Evolutionary conservation across 768 basidiomycete genomes (phyloP).

Genomic region (Trametes cingulata): DNA sequence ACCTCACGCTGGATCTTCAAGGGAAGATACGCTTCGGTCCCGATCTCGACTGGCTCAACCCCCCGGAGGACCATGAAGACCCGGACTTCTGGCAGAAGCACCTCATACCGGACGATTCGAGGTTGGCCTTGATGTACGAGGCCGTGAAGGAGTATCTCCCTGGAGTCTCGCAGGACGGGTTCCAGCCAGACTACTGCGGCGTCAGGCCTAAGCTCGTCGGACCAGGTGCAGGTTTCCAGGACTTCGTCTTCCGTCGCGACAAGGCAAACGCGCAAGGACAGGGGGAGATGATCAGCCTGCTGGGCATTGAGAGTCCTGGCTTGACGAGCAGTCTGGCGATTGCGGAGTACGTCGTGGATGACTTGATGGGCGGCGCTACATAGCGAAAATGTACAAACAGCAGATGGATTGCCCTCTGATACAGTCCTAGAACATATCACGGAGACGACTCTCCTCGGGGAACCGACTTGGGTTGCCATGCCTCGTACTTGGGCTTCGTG

Average conservation of each 20-base stretch:
- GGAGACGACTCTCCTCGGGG: conserved; percentile 41
- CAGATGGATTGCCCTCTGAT: conserved; percentile 1
- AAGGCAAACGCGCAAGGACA: conserved; percentile 37
- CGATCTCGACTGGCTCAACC: conserved; percentile 84
- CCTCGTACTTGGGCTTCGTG: conserved; percentile 72
- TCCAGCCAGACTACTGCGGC: conserved; percentile 83
- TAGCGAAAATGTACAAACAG: conserved; percentile 1
- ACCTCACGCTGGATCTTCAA: conserved; percentile 83
- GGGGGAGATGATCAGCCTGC: conserved; percentile 69
- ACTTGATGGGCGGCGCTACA: conserved; percentile 40
- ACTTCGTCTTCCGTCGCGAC: conserved; percentile 76
- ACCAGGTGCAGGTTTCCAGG: conserved; percentile 75
- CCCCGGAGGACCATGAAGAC: conserved; percentile 45
- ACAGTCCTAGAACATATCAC: conserved; percentile 9
- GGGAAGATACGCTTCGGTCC: conserved; percentile 91
- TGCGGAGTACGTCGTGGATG: conserved; percentile 77
- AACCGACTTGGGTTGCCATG: conserved; percentile 79
- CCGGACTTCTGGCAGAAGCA: conserved; percentile 76
- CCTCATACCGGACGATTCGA: conserved; percentile 63
- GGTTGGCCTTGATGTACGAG: conserved; percentile 62
- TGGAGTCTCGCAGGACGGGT: conserved; percentile 53
- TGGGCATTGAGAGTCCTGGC: conserved; percentile 93
- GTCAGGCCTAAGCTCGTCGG: conserved; percentile 85
- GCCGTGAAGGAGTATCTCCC: conserved; percentile 80
- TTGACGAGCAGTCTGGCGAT: conserved; percentile 86